Evolutionary conservation across 2,329 filamentous ascomycete species (phyloP).

Genomic region (Diaporthe citrichinensis): DNA sequence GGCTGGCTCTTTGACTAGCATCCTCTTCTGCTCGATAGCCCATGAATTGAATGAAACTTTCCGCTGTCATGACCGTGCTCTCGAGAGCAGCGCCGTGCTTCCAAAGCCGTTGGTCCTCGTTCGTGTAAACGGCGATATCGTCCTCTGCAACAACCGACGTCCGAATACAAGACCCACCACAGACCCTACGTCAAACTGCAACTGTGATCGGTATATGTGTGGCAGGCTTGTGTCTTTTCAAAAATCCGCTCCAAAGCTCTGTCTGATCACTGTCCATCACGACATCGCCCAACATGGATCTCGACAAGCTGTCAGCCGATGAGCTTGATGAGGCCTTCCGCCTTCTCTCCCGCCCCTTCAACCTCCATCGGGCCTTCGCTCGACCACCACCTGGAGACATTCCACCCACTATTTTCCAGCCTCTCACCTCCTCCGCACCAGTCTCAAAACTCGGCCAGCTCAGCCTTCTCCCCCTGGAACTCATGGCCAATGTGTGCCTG

Average conservation of each 20-base stretch:
- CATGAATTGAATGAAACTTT: background rate
- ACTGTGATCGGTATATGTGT: too few relatives aligned
- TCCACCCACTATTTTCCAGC: background rate
- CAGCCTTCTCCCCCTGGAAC: conserved; percentile 4
- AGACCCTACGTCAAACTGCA: background rate
- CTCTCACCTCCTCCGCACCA: background rate
- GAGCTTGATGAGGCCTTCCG: conserved; percentile 17
- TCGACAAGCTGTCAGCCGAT: background rate
- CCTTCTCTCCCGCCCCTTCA: background rate
- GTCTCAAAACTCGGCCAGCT: background rate
- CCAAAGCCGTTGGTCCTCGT: background rate
- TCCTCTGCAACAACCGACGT: background rate
- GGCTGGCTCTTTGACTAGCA: background rate
- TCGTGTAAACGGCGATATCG: background rate
- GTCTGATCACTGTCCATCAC: background rate
- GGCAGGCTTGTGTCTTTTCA: background rate
- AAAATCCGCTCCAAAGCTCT: too few relatives aligned
- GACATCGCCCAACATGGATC: background rate
- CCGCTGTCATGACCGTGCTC: background rate
- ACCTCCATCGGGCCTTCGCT: background rate
- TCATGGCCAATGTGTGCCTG: background rate
- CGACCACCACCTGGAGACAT: background rate
- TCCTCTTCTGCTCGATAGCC: background rate
- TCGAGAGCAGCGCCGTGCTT: background rate
- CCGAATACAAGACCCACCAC: too few relatives aligned